Evolutionary conservation across 495 filamentous ascomycete genomes (phyloP).

Genomic region (Aspergillus kassunensis): DNA sequence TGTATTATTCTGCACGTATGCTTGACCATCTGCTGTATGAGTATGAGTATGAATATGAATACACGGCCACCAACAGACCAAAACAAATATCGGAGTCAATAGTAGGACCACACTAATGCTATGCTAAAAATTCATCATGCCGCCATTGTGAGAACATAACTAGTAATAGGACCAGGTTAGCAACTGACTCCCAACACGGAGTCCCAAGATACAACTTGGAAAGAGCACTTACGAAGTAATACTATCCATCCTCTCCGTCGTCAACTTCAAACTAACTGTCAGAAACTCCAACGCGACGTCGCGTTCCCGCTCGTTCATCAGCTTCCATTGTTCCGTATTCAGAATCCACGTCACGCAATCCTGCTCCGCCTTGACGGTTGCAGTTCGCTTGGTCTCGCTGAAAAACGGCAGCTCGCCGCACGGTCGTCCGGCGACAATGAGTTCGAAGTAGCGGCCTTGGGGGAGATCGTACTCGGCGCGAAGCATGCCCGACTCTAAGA

Average conservation of each 20-base stretch:
- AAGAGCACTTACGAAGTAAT: constrained; percentile 67
- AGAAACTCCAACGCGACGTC: constrained; percentile 82
- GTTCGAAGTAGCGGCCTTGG: constrained; percentile 83
- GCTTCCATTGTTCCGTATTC: constrained; percentile 62
- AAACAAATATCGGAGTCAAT: too few relatives aligned
- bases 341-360: constrained; percentile 81
- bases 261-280: constrained; percentile 79
- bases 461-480: constrained; percentile 85
- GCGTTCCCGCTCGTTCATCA: constrained; percentile 61
- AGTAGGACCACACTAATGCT: not conserved
- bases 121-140: not conserved
- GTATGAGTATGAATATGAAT: too few relatives aligned
- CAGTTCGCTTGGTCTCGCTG: constrained; percentile 78
- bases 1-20: too few relatives aligned
- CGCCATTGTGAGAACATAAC: constrained; percentile 11
- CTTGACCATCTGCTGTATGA: too few relatives aligned
- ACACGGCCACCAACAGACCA: too few relatives aligned
- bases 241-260: constrained; percentile 82
- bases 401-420: constrained; percentile 98
- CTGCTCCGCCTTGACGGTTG: constrained; percentile 77
- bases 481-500: constrained; percentile 86
- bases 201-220: too few relatives aligned
- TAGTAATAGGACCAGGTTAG: not conserved
- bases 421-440: constrained; percentile 90
- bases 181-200: not conserved